These are phyloP conservation scores for Podospora appendiculata DNA, from an alignment of 495 filamentous ascomycete genomes.

Conservation along the genomic window DNA sequence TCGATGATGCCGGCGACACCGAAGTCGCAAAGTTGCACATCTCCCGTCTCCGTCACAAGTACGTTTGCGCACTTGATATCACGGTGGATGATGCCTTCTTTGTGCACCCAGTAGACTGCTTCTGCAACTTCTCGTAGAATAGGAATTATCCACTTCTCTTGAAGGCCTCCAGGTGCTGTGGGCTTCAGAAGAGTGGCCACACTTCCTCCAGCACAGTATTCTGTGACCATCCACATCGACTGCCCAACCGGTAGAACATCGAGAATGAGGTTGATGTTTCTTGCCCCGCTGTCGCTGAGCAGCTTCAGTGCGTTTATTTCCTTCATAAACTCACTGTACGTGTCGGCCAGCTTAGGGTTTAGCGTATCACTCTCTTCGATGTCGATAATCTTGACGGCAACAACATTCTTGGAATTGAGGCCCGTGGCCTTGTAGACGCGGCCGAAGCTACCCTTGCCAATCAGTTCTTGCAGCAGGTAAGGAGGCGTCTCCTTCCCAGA, in stretches of 20 bases:
- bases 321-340: conserved; percentile 77
- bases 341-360: conserved; percentile 67
- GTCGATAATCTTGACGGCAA: conserved; percentile 93
- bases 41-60: conserved; percentile 78
- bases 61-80: conserved; percentile 97
- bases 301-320: conserved; percentile 83
- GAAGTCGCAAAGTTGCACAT: conserved; percentile 90
- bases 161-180: conserved; percentile 62
- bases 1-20: conserved; percentile 87
- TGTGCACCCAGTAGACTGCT: conserved; percentile 79
- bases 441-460: conserved; percentile 93
- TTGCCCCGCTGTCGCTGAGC: conserved; percentile 72
- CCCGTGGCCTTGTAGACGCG: conserved; percentile 80
- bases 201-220: conserved; percentile 92
- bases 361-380: conserved; percentile 79
- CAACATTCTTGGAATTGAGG: conserved; percentile 51
- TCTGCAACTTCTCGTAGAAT: conserved; percentile 83
- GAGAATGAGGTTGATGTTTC: conserved; percentile 85
- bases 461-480: conserved; percentile 81
- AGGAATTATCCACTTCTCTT: conserved; percentile 84
- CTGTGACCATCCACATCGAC: conserved; percentile 90
- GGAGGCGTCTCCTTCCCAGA: conserved; percentile 38
- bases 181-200: conserved; percentile 73
- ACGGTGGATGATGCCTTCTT: conserved; percentile 88
- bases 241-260: conserved; percentile 81